Base-by-base conservation (phyloP, 495 filamentous ascomycete species). In the Hyphodiscus hymeniophilus region DNA sequence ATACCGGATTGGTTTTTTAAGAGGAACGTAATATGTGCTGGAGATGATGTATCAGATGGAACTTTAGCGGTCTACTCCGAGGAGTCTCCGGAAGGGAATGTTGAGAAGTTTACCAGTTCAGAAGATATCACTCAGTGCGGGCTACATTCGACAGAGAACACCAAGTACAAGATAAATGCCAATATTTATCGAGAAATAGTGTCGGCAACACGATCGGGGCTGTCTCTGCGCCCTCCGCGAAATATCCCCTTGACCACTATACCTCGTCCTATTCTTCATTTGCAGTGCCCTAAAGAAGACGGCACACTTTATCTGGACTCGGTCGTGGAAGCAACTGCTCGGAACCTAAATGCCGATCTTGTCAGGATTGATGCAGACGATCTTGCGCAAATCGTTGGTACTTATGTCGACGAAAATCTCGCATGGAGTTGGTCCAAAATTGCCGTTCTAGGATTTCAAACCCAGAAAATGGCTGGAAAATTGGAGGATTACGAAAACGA, bases 351-450 rank as follows among this genome's bases (percentile, higher is more conserved):
- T 26, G 81, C 89, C n/a, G 86, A 97, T 61, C 59, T 96, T 4
- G 67, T 98, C 28, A 75, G 77, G 18, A 64, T 98, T 12, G 80
- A 84, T 62, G 81, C 89, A 12, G 80, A 85, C 51, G 86, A 89
- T 60, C 72, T 98, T 52, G 85, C 88, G 12, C 72, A 89, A 46
- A 68, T 97, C 33, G 75, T 84, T 33, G 85, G 80, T 23, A 75
- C 82, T 54, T 87, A 86, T 59, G 50, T 87, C 18, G 77, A 84
- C 31, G 87, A 94, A 57, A 71, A 72, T 41, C 34, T 62, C 33
- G 63, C 63, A 21, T 71, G 62, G 60, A 67, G 48, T 16, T 65
- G 60, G 24, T 69, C 64, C 35, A 57, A 57, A 12, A 52, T 81
- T 23, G 76, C 78, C 12, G 57, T 61, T 30, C 66, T 91, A n/a